Conservation (phyloP, 2,329 filamentous ascomycete species). For the Juglanconis oblonga region DNA sequence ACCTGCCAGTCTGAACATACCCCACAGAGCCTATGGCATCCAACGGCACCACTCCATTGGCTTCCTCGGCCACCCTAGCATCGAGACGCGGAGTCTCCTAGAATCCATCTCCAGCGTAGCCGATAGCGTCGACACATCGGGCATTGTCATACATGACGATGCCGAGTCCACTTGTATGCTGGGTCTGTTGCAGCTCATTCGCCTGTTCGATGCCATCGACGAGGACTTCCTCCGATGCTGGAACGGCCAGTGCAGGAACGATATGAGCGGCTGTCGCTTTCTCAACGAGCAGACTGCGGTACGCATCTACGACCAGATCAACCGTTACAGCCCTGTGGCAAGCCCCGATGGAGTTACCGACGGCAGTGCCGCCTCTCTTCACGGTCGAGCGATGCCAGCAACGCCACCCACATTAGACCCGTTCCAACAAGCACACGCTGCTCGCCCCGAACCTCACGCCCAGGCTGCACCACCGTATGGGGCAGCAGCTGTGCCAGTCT, state of each 20-base stretch:
- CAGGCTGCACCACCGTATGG: not conserved
- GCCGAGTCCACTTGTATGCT: constrained; percentile 11
- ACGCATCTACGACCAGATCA: constrained; percentile 6
- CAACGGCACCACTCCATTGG: constrained; percentile 9
- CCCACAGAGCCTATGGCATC: constrained; percentile 9
- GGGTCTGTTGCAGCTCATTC: constrained; percentile 9
- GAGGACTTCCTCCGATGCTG: constrained; percentile 12
- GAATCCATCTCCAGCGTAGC: constrained; percentile 8
- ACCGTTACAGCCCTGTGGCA: not conserved
- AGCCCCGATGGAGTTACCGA: not conserved
- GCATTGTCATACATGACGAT: constrained; percentile 13
- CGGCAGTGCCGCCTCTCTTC: not conserved
- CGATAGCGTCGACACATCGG: constrained; percentile 4
- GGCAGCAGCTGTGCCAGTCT: not conserved
- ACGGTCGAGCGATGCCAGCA: not conserved
- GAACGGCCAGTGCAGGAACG: constrained; percentile 12
- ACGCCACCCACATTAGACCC: not conserved
- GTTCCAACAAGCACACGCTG: not conserved
- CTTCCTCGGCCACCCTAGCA: constrained; percentile 9
- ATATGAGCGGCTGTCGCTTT: constrained; percentile 8
- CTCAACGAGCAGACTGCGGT: constrained; percentile 6
- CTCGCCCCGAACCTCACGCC: not conserved
- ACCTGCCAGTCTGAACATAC: not conserved
- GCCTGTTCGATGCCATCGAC: constrained; percentile 12
- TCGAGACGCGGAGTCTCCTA: not conserved